Base-by-base conservation (phyloP, 805 yeast genomes). In the Candida awuae region DNA sequence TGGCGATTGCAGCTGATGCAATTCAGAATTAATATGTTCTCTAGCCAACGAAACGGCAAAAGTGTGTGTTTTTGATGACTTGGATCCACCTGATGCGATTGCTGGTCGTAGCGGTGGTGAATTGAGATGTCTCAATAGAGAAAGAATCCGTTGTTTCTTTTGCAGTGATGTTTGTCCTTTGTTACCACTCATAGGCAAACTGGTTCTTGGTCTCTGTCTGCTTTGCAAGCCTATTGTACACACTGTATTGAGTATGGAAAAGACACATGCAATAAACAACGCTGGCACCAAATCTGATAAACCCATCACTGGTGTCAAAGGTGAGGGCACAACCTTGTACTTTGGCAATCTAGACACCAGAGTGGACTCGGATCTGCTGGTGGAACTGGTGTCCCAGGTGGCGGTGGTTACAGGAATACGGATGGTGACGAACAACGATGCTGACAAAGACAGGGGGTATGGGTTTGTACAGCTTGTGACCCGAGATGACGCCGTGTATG, bases 361-460 rank as follows among this genome's bases (percentile, higher is more conserved):
- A 34, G 94, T 78, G 5, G 76, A 78, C 1, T 95, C 84, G 50
- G 61, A 68, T 2, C 53, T 88, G 15, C 58, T 92, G 21, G 84
- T 80, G 53, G 98, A 92, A 57, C 68, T 92, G 16, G 78, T 87
- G 56, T 58, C 84, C 6, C 97, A 92, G 57, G 79, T 85, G 30
- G 87, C 90, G 0, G 95, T 95, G 0, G 71, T 90, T 3, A 66
- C 65, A 29, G 67, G 73, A 22, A 70, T 92, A 4, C 71, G 80
- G 44, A 65, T 92, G 46, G 97, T 97, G 6, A 79, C 76, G 52
- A 96, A 87, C 53, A 70, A 85, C 45, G 67, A 87, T 4, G 60
- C 75, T 21, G 74, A 73, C 43, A 64, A 71, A 1, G 87, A 83
- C 51, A 94, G 82, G 52, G 97, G 97, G 5, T 90, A 68, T 62